Evolutionary conservation across 1,139 yeast species (phyloP).

Genomic region (Diutina scorzettiae): DNA sequence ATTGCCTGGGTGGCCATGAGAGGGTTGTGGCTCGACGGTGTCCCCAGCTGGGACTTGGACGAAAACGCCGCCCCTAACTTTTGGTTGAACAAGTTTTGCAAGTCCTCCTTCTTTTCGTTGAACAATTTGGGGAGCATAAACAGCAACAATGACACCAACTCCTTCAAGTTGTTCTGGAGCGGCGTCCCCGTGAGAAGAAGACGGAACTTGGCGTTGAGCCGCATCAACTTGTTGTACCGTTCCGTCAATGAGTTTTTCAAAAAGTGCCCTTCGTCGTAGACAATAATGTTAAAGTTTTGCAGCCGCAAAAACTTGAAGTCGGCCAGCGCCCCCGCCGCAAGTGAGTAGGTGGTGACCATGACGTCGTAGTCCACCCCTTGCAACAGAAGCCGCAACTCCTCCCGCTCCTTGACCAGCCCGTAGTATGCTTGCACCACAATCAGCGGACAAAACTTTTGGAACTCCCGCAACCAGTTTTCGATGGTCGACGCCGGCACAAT

Average conservation of each 20-base stretch:
- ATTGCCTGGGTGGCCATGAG: constrained; percentile 84
- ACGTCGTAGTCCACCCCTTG: constrained; percentile 68
- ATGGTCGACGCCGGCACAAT: constrained; percentile 95
- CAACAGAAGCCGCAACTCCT: constrained; percentile 64
- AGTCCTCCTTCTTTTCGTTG: constrained; percentile 69
- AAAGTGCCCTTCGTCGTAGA: constrained; percentile 97
- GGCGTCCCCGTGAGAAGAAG: constrained; percentile 93
- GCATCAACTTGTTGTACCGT: constrained; percentile 78
- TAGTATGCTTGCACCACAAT: constrained; percentile 84
- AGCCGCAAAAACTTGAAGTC: constrained; percentile 71
- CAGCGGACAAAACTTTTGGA: constrained; percentile 75
- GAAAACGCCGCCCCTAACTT: constrained; percentile 17
- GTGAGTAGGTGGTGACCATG: constrained; percentile 82
- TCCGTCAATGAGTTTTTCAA: constrained; percentile 83
- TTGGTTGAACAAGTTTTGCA: constrained; percentile 74
- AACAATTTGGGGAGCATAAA: constrained; percentile 83
- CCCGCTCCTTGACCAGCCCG: constrained; percentile 79
- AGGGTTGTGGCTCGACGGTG: constrained; percentile 52
- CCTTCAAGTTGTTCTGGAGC: constrained; percentile 81
- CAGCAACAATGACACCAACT: constrained; percentile 77
- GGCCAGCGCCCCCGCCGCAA: constrained; percentile 78
- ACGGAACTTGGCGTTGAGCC: constrained; percentile 68
- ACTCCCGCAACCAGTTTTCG: constrained; percentile 96
- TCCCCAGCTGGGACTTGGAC: constrained; percentile 42
- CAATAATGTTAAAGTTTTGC: constrained; percentile 72